Evolutionary conservation across 2,329 filamentous ascomycete genomes (phyloP).

Genomic region (Colletotrichum musae): DNA sequence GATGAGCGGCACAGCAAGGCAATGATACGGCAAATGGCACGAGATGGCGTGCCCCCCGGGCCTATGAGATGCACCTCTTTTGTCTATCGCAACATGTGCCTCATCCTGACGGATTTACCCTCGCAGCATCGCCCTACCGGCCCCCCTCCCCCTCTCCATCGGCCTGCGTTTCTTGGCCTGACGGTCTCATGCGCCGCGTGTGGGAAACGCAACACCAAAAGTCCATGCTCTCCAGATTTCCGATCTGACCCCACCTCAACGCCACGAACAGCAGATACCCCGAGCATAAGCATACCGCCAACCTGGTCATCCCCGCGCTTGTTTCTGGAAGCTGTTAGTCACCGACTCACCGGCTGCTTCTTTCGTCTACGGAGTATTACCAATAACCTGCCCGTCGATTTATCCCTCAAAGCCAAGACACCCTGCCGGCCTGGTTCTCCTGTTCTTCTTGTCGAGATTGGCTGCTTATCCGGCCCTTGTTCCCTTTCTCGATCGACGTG

Average conservation of each 20-base stretch:
- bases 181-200: constrained; percentile 10
- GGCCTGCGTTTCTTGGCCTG: constrained; percentile 3
- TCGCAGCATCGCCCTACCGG: constrained; percentile 8
- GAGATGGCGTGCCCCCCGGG: constrained; percentile 15
- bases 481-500: constrained; percentile 12
- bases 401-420: not conserved
- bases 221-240: constrained; percentile 34
- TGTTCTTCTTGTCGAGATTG: constrained; percentile 6
- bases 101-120: constrained; percentile 8
- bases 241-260: constrained; percentile 22
- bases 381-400: not conserved
- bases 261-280: constrained; percentile 30
- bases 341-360: constrained; percentile 5
- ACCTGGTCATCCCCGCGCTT: constrained; percentile 27
- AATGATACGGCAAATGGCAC: constrained; percentile 22
- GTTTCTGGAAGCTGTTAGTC: constrained; percentile 26
- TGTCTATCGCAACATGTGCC: constrained; percentile 5
- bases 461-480: not conserved
- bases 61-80: constrained; percentile 8
- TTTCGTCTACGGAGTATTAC: not conserved
- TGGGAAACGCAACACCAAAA: constrained; percentile 28
- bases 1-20: constrained; percentile 28
- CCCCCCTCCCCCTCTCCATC: not conserved
- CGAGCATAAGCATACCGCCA: constrained; percentile 28
- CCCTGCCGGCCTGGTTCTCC: not conserved